Percentiles rank a stretch among this genome's conserved stretches.
These are phyloP conservation scores for Fusarium continuum DNA, from an alignment of 2,329 filamentous ascomycete species.

Conservation along the genomic window DNA sequence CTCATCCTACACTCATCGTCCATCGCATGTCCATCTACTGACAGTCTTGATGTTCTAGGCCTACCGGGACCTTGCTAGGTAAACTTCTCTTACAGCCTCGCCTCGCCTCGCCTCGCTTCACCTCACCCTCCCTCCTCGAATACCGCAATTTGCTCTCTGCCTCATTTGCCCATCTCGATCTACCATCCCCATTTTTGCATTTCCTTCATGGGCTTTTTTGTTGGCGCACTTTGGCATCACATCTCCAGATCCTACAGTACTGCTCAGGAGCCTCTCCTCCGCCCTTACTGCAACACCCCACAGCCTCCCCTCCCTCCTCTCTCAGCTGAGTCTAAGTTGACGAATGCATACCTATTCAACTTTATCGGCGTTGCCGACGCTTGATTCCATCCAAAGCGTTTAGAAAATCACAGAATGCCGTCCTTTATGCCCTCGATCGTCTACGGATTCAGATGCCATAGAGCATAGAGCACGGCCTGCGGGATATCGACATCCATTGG, in stretches of 20 bases:
- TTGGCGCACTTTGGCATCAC: background rate
- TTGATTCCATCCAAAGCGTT: background rate
- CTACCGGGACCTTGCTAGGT: constrained; percentile 51
- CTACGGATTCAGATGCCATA: background rate
- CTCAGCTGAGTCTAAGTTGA: background rate
- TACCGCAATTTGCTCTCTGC: background rate
- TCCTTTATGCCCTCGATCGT: background rate
- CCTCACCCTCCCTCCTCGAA: background rate
- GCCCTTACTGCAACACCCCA: background rate
- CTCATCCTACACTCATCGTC: background rate
- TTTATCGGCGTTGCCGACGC: constrained; percentile 17
- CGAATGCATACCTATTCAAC: background rate
- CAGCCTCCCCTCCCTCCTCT: background rate
- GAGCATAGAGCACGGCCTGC: background rate
- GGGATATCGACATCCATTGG: constrained; percentile 4
- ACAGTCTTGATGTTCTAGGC: constrained; percentile 47
- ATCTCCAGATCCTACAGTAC: background rate
- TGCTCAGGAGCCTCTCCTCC: background rate
- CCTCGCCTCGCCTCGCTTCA: background rate
- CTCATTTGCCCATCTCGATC: constrained; percentile 10
- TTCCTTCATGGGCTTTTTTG: background rate
- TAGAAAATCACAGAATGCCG: background rate
- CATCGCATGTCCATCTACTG: constrained; percentile 25
- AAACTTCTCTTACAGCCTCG: constrained; percentile 25
- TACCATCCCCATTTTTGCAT: background rate